Percentiles rank a stretch among this genome's conserved stretches.
Conservation (phyloP, 805 yeast species). For the Pichia rugopelliculosa region DNA sequence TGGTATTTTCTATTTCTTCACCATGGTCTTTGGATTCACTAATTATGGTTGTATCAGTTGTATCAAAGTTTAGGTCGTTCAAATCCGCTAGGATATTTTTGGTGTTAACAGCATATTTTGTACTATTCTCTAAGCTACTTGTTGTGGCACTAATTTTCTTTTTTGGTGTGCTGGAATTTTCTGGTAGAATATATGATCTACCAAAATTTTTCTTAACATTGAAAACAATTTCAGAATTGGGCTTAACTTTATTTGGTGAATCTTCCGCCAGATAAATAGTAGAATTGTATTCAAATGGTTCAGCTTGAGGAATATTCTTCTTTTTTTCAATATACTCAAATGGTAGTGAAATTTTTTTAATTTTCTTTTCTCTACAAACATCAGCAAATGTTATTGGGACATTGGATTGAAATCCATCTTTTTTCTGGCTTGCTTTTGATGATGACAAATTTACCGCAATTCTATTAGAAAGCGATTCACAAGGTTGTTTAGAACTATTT, state of each 20-base stretch:
- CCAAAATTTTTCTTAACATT: not conserved
- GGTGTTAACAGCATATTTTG: not conserved
- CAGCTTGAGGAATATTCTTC: not conserved
- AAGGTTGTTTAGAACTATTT: not conserved
- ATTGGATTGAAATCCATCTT: too few relatives aligned
- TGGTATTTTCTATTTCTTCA: not conserved
- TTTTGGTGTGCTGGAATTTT: conserved; percentile 7
- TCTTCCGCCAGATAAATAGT: not conserved
- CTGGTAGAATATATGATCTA: not conserved
- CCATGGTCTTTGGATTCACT: not conserved
- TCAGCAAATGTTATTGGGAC: not conserved
- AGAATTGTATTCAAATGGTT: not conserved
- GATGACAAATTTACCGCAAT: not conserved
- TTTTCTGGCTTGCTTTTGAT: not conserved
- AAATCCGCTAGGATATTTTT: not conserved
- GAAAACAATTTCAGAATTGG: not conserved
- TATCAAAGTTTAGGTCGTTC: not conserved
- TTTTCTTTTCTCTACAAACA: not conserved
- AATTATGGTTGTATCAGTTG: not conserved
- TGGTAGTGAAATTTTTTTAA: not conserved
- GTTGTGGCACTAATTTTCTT: not conserved
- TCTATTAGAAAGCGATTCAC: not conserved
- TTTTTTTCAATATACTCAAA: not conserved
- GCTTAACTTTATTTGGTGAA: not conserved
- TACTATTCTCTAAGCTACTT: not conserved